phyloP scores from a whole-genome alignment of 2,329 filamentous ascomycete species.

The Cylindrodendrum hubeiense region DNA sequence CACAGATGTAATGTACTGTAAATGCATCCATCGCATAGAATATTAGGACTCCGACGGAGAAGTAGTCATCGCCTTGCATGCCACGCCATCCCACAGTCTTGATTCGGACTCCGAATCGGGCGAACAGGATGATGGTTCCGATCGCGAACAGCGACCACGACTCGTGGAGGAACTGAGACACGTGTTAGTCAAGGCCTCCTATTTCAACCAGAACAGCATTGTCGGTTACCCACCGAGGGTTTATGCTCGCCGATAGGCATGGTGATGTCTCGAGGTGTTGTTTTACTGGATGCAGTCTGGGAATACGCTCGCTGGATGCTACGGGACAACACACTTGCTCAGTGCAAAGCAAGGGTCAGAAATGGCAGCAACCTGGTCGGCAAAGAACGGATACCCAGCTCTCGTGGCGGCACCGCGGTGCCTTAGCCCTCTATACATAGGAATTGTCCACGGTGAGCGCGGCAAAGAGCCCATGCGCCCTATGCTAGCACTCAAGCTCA shows the following conservation, averaged over 20 bases:
- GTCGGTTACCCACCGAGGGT: not conserved
- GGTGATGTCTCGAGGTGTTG: not conserved
- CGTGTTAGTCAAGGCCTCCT: not conserved
- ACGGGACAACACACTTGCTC: not conserved
- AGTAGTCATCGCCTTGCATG: slow-evolving; percentile 54
- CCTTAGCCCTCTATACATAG: not conserved
- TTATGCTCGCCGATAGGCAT: not conserved
- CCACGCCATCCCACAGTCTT: slow-evolving; percentile 53
- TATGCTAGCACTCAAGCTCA: not conserved
- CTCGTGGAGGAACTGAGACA: slow-evolving; percentile 44
- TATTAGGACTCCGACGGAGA: slow-evolving; percentile 48
- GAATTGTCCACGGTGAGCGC: not conserved
- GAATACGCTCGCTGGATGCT: too few species aligned
- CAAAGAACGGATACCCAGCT: not conserved
- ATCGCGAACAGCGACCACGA: slow-evolving; percentile 48
- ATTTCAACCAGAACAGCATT: not conserved
- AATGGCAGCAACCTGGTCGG: not conserved
- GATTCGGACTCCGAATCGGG: slow-evolving; percentile 51
- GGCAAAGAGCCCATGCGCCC: not conserved
- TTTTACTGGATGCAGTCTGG: too few species aligned
- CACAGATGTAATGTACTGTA: slow-evolving; percentile 51
- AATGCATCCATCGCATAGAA: slow-evolving; percentile 52
- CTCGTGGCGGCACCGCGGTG: not conserved
- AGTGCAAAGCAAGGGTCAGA: not conserved
- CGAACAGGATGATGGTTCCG: slow-evolving; percentile 47